These are phyloP conservation scores for Singerocomus inundabilis DNA, from an alignment of 1,284 basidiomycete genomes.

Conservation along the genomic window DNA sequence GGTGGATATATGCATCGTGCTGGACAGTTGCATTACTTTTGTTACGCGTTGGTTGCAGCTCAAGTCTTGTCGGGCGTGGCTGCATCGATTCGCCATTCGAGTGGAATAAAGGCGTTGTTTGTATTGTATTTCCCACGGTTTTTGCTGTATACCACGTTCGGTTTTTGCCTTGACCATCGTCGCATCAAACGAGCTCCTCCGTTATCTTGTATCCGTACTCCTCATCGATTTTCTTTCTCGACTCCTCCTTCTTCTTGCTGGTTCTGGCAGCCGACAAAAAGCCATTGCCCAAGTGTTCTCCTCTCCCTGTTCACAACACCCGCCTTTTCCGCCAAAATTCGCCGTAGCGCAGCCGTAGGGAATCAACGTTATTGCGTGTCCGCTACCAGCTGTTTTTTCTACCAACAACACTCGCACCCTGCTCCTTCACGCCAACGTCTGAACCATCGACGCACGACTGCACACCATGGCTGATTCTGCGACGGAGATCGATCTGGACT, in stretches of 20 bases:
- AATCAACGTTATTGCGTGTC: slow-evolving; percentile 20
- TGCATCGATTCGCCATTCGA: neutral
- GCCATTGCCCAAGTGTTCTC: slow-evolving; percentile 10
- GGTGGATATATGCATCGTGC: too few species aligned
- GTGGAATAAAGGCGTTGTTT: neutral
- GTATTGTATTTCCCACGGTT: slow-evolving; percentile 27
- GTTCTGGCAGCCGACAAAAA: slow-evolving; percentile 27
- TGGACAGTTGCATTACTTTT: slow-evolving; percentile 1
- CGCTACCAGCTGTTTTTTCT: slow-evolving; percentile 25
- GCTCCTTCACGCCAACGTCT: slow-evolving; percentile 18
- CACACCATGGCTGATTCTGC: slow-evolving; percentile 57
- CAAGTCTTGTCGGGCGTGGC: too few species aligned
- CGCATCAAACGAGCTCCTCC: slow-evolving; percentile 34
- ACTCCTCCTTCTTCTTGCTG: slow-evolving; percentile 14
- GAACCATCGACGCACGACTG: slow-evolving; percentile 14
- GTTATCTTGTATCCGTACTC: slow-evolving; percentile 35
- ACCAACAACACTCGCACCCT: slow-evolving; percentile 18
- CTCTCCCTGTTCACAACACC: neutral
- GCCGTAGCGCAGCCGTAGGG: slow-evolving; percentile 20
- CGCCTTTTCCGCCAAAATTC: slow-evolving; percentile 23
- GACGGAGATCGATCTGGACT: slow-evolving; percentile 95
- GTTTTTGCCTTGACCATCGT: slow-evolving; percentile 32
- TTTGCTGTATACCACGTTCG: slow-evolving; percentile 31
- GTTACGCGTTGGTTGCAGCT: too few species aligned
- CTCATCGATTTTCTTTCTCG: slow-evolving; percentile 33